Percentiles rank a stretch among this genome's conserved stretches.
Conservation (phyloP, 2,329 filamentous ascomycete species). For the Cladosporium halotolerans region DNA sequence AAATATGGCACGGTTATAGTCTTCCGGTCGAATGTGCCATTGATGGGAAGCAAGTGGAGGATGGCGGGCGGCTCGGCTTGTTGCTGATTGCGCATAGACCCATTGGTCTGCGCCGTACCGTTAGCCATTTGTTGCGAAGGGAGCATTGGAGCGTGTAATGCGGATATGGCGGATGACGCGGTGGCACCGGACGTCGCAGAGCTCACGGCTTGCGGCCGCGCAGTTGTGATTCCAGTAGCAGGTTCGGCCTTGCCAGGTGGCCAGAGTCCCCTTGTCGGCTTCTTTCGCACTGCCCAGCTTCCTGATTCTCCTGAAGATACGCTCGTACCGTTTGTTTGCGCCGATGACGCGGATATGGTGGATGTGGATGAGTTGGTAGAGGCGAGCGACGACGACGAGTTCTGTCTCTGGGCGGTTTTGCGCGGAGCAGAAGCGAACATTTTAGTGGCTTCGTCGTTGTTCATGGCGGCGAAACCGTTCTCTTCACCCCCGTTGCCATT, state of each 20-base stretch:
- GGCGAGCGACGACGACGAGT: slow-evolving; percentile 79
- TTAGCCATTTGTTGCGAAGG: slow-evolving; percentile 65
- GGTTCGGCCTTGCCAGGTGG: slow-evolving; percentile 60
- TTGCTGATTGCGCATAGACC: slow-evolving; percentile 38
- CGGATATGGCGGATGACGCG: slow-evolving; percentile 56
- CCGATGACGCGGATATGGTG: slow-evolving; percentile 56
- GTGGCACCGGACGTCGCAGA: slow-evolving; percentile 52
- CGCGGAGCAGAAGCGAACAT: slow-evolving; percentile 67
- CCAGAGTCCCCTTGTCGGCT: slow-evolving; percentile 54
- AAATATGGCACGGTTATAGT: slow-evolving; percentile 88
- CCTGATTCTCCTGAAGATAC: slow-evolving; percentile 19
- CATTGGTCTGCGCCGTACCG: slow-evolving; percentile 54
- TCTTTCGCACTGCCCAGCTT: slow-evolving; percentile 44
- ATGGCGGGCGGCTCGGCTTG: slow-evolving; percentile 63
- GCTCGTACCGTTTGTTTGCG: slow-evolving; percentile 54
- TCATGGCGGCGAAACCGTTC: slow-evolving; percentile 57
- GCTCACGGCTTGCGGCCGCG: slow-evolving; percentile 56
- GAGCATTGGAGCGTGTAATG: slow-evolving; percentile 57
- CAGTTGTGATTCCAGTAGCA: slow-evolving; percentile 55
- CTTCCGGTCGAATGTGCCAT: slow-evolving; percentile 95
- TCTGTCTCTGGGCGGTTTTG: slow-evolving; percentile 78
- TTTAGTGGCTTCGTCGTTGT: slow-evolving; percentile 74
- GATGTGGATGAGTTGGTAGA: slow-evolving; percentile 58
- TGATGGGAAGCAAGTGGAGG: slow-evolving; percentile 80
- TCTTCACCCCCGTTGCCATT: slow-evolving; percentile 45